Conservation (phyloP, 108 stramenopile genomes). For the Phaeodactylum tricornutum region DNA sequence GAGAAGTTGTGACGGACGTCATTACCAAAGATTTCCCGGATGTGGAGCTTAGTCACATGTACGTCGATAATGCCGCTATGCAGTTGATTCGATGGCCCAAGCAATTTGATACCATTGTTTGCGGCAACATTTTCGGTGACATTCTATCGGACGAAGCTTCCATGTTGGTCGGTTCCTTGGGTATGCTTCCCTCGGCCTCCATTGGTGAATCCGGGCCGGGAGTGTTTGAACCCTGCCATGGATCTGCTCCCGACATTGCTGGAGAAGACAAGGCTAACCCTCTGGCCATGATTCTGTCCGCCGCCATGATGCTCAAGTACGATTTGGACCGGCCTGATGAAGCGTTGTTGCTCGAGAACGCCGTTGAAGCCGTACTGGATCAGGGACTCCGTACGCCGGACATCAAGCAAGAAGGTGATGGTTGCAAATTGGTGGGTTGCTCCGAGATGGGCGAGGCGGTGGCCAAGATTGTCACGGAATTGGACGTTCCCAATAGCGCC, state of each 20-base stretch:
- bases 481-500: slow-evolving; percentile 11
- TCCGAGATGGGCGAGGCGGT: slow-evolving; percentile 82
- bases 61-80: slow-evolving; percentile 99
- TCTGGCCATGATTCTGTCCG: slow-evolving; percentile 94
- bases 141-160: slow-evolving; percentile 96
- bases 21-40: slow-evolving; percentile 82
- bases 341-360: slow-evolving; percentile 75
- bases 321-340: slow-evolving; percentile 88
- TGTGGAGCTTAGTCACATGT: slow-evolving; percentile 94
- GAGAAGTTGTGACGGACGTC: slow-evolving; percentile 89
- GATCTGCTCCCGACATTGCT: slow-evolving; percentile 97
- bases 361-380: slow-evolving; percentile 89
- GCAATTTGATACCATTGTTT: slow-evolving; percentile 98
- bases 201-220: slow-evolving; percentile 93
- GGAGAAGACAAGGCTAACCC: slow-evolving; percentile 96
- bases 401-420: slow-evolving; percentile 85
- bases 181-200: slow-evolving; percentile 96
- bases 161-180: slow-evolving; percentile 96
- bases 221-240: slow-evolving; percentile 99
- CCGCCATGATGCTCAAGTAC: slow-evolving; percentile 97
- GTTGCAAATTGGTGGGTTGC: slow-evolving; percentile 81
- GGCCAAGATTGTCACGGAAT: slow-evolving; percentile 45
- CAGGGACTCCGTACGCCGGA: slow-evolving; percentile 85
- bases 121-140: slow-evolving; percentile 98
- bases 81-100: slow-evolving; percentile 96